Evolutionary conservation across 2,329 filamentous ascomycete species (phyloP).

Genomic region (Colletotrichum viniferum): DNA sequence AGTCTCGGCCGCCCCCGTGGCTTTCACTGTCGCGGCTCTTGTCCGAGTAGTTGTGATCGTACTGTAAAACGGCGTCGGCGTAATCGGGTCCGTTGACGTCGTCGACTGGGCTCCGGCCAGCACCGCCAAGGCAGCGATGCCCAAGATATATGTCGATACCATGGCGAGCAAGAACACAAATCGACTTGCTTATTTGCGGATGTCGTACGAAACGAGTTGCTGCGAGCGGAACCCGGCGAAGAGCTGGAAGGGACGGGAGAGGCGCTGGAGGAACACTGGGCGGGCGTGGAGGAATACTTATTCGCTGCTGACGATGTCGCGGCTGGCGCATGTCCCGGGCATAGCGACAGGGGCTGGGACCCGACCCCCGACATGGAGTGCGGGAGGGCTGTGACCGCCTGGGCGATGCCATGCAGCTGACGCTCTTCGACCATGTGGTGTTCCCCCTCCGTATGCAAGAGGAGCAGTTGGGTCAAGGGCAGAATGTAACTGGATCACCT

Average conservation of each 20-base stretch:
- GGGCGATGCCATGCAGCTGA: neutral
- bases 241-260: neutral
- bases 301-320: neutral
- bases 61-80: neutral
- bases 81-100: neutral
- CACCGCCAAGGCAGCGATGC: neutral
- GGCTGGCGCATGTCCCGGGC: neutral
- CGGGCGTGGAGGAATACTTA: conserved; percentile 1
- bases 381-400: conserved; percentile 2
- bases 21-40: neutral
- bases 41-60: neutral
- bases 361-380: neutral
- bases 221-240: neutral
- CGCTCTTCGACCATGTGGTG: neutral
- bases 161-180: neutral
- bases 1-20: neutral
- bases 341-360: neutral
- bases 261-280: neutral
- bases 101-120: neutral
- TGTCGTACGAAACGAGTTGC: neutral
- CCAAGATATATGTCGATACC: neutral
- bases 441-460: neutral
- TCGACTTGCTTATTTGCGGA: neutral
- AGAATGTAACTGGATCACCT: neutral
- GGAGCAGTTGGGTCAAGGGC: neutral